Evolutionary conservation across 2,329 filamentous ascomycete genomes (phyloP), one percentile per base, ranked within the genome.

Genomic region (Byssochlamys sp.): DNA sequence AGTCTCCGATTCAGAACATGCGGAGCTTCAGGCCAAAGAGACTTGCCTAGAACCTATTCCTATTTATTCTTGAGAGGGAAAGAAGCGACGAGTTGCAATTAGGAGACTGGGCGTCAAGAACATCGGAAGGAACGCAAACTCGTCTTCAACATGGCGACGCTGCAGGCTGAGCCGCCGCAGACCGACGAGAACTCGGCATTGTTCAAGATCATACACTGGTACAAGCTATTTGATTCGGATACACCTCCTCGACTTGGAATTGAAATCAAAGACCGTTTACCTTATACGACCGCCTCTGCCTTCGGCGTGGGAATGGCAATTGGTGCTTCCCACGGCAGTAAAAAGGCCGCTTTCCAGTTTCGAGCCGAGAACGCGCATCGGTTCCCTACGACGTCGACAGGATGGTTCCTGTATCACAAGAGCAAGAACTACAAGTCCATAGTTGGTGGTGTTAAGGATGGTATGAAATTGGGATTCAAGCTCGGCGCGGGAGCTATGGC

Each of bases 361-460:
- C 87, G 92, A 57, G 94, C 94, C 59, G 94, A 99, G 75, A 95
- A 99, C 70, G 91, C 94, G 0, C 94, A 99, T 78, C 89, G 92
- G 63, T 84, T 96, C 61, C 94, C 94, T 24, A 85, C 84, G 2
- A 86, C 86, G 1, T 86, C 89, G 27, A 84, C 86, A 1, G 92
- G 91, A 19, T 99, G 94, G 94, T 99, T 92, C 71, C 83, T 97
- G n/a, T 99, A 99, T 74, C 92, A 97, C 78, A 96, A 96, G 76
- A 90, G 85, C 70, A 97, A 97, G 75, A 97, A 96, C 74, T 97
- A 99, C 77, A 85, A 90, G 66, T 82, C 88, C 55, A 86, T 89
- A 66, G 81, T 88, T 25, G 89, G 88, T 4, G 92, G 88, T 0
- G 77, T 95, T 19, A 84, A 84, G 55, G 90, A 95, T 67, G 94